Base-by-base conservation (phyloP, 257 asterid genomes). In the Primulina eburnea region DNA sequence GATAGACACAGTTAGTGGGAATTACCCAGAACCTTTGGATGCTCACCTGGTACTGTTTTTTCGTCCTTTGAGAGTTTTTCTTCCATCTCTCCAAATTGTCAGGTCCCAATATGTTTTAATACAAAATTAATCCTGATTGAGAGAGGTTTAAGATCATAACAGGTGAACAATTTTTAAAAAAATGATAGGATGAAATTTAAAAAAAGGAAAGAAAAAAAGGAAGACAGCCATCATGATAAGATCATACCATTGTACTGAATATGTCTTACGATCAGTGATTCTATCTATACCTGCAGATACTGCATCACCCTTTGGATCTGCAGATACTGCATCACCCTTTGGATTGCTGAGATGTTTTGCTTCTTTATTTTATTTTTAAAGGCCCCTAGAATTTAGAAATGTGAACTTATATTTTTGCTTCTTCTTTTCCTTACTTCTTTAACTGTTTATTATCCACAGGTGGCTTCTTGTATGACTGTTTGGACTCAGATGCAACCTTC, bases 391-490 rank as follows among this genome's bases (percentile, higher is more conserved):
- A 5, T 16, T 50, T 50, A 17, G 57, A 50, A 5, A 50, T 50
- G 20, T 50, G 57, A 50, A 4, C 57, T 47, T 16, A 71, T 50
- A 12, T 1, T 74, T 0, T 53, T 72, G 60, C 37, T 5, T 60
- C 56, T 34, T 73, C 26, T 28, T 52, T 60, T 32, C 35, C 24
- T 37, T 78, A 9, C 63, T 7, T 21, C 61, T 63, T 73, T 29
- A 67, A 61, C 60, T 78, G 76, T 67, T 65, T 65, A 58, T 60
- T 35, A 40, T 71, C 56, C 74, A 56, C 88, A 92, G 98, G 91
- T 90, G 76, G 97, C 96, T 64, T 92, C 97, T 62, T 90, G 83
- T 70, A 90, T 92, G 95, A 89, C 98, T 75, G 76, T 92, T 70
- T 92, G 90, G 89, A 88, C 82, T 65, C 96, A 90, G 71, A 33